Base-by-base conservation (phyloP, 805 yeast species). In the Candida ulmi region DNA sequence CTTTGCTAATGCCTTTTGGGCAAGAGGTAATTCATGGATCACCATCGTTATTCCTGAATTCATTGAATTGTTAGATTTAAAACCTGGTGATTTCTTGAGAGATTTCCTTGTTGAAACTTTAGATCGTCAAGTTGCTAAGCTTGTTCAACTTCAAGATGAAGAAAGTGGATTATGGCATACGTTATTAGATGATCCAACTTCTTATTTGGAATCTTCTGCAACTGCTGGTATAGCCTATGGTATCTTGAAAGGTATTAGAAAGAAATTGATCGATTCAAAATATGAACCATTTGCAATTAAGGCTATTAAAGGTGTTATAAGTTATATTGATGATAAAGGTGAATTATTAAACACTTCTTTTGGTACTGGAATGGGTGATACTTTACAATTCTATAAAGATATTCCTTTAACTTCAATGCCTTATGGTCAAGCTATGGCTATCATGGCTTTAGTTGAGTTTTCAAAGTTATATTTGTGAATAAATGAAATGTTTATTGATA, bases 21-120 rank as follows among this genome's bases (percentile, higher is more conserved):
- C 45, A 4, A 38, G 45, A 35, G 45, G 45, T 18, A 42, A 42
- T n/a, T 42, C 45, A 11, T 42, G 45, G 45, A 42, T 42, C 16
- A 42, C 45, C 11, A 42, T 42, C 35, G 45, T 42, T 11, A 42
- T 42, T 38, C 45, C 45, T 9, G 45, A 42, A 30, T 42, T 42
- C 17, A 42, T 42, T 35, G 45, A 42, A 17, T 24, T 42, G n/a
- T 25, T 42, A 11, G 35, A 42, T 11, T 36, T 42, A 28, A 27
- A 21, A 35, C 37, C 39, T 7, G 42, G 42, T 18, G 45, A 42
- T 24, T 42, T 42, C 37, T 27, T 42, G 11, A 42, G 45, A 38
- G 45, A 42, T 4, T 42, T 42, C 17, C 17, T 42, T 2, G 29
- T 38, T 9, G 45, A 42, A 17, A 42, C 45, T 15, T 36, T 42